Conservation (phyloP, 2,329 filamentous ascomycete genomes). For the Fusarium paranaense region DNA sequence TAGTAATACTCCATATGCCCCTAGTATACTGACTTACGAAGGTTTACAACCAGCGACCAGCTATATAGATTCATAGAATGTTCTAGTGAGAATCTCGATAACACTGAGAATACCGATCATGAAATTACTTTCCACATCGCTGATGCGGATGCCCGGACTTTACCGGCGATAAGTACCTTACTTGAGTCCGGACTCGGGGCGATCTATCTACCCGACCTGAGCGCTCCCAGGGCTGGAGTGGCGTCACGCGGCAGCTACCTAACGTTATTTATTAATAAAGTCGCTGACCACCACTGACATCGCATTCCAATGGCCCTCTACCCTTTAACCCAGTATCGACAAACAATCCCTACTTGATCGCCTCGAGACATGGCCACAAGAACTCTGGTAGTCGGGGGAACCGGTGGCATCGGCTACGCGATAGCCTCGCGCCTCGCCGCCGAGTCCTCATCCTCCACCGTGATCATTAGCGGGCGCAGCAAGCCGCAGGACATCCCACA, state of each 20-base stretch:
- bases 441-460: constrained; percentile 35
- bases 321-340: neutral
- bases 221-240: neutral
- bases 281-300: neutral
- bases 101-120: neutral
- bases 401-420: constrained; percentile 51
- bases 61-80: neutral
- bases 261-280: neutral
- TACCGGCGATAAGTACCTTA: neutral
- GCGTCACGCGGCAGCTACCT: neutral
- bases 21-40: neutral
- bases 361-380: constrained; percentile 31
- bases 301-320: neutral
- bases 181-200: neutral
- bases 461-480: constrained; percentile 50
- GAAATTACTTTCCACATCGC: neutral
- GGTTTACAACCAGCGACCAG: neutral
- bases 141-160: neutral
- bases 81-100: neutral
- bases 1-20: neutral
- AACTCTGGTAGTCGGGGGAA: constrained; percentile 51
- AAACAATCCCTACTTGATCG: neutral
- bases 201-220: neutral
- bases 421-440: constrained; percentile 51
- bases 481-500: constrained; percentile 46